Conservation (phyloP, 164 flowering plant species). For the Kalanchoe fedtschenkoi region DNA sequence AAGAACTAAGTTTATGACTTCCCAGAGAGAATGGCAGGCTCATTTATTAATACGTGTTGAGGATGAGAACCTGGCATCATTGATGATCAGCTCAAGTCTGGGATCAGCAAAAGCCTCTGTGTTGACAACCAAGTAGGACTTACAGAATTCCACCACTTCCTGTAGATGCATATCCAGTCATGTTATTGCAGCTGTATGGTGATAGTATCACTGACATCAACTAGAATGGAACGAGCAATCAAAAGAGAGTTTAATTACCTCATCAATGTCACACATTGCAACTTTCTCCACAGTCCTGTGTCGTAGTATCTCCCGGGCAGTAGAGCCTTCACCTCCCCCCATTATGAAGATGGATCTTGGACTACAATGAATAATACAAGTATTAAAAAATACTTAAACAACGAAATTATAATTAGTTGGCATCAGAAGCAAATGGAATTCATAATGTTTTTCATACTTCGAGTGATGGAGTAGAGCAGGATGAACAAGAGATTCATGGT, state of each 20-base stretch:
- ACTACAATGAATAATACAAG: background rate
- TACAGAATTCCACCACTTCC: conserved; percentile 91
- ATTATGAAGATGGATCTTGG: conserved; percentile 41
- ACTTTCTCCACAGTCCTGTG: conserved; percentile 56
- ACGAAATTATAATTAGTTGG: background rate
- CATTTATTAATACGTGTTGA: background rate
- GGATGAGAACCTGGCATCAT: conserved; percentile 35
- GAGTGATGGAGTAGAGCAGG: conserved; percentile 70
- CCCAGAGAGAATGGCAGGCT: background rate
- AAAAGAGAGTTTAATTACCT: conserved; percentile 25
- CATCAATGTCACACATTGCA: conserved; percentile 90
- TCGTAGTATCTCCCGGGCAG: conserved; percentile 77
- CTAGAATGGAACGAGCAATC: background rate
- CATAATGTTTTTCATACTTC: conserved; percentile 19
- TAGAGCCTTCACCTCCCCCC: conserved; percentile 97
- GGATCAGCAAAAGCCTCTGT: conserved; percentile 48
- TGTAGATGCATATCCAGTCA: conserved; percentile 13
- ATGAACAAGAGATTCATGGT: conserved; percentile 81
- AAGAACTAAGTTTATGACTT: background rate
- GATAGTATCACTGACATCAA: background rate
- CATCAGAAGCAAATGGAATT: background rate
- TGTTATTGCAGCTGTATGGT: background rate
- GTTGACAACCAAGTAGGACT: conserved; percentile 39
- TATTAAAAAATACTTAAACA: background rate
- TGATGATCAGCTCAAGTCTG: conserved; percentile 63